Evolutionary conservation across 208 protist species (phyloP).

Genomic region (Hexamita inflata): DNA sequence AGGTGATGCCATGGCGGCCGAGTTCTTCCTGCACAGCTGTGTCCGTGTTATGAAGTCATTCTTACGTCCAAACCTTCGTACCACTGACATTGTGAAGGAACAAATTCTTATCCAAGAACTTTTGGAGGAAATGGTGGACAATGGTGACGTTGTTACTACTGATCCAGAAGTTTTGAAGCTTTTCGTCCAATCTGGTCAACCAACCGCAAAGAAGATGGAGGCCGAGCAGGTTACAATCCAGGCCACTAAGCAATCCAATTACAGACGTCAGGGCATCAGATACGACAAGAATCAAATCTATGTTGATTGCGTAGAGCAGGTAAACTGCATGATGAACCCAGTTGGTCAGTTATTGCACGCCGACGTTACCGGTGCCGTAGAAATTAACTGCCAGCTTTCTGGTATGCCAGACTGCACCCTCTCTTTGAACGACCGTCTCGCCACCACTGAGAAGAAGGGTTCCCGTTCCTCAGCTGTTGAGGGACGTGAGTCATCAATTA

Average conservation of each 20-base stretch:
- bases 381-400: constrained; percentile 2
- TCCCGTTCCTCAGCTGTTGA: neutral
- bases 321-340: neutral
- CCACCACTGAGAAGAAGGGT: neutral
- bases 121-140: constrained; percentile 16
- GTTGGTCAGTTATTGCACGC: constrained; percentile 8
- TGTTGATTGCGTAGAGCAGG: neutral
- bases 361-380: neutral
- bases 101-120: constrained; percentile 3
- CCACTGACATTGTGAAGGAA: neutral
- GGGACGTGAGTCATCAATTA: neutral
- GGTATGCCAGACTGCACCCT: constrained; percentile 17
- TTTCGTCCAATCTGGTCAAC: constrained; percentile 2
- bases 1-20: neutral
- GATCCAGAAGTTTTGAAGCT: constrained; percentile 23
- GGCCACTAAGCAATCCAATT: neutral
- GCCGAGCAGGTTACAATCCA: constrained; percentile 9
- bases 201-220: neutral
- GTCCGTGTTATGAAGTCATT: neutral
- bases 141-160: constrained; percentile 18
- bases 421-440: constrained; percentile 14
- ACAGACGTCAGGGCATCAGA: neutral
- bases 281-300: constrained; percentile 20
- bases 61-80: neutral
- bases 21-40: neutral